These are phyloP conservation scores for Dryas octopetala DNA, from an alignment of 306 rosid genomes.

Conservation along the genomic window DNA sequence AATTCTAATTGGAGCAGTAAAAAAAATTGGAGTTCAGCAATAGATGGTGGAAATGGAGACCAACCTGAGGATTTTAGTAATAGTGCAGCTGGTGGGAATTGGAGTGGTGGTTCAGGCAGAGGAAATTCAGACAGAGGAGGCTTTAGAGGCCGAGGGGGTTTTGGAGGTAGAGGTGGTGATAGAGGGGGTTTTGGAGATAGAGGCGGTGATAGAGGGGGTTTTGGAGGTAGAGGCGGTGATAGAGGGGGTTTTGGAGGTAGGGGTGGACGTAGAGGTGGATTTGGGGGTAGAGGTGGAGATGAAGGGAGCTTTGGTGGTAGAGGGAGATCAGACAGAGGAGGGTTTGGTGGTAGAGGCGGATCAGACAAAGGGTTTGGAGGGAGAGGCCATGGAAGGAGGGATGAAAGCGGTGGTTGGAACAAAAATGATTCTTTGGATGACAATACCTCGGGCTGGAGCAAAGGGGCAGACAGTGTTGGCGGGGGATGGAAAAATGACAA, in stretches of 20 bases:
- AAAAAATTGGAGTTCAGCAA: conserved; percentile 35
- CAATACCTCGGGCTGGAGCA: conserved; percentile 50
- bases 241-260: conserved; percentile 40
- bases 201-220: conserved; percentile 34
- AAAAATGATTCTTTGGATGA: conserved; percentile 30
- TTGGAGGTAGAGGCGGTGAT: conserved; percentile 34
- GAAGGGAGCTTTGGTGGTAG: conserved; percentile 49
- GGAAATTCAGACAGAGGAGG: conserved; percentile 9
- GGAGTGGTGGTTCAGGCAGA: conserved; percentile 29
- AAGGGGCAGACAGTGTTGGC: conserved; percentile 26
- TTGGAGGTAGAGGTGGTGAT: conserved; percentile 35
- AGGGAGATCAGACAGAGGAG: conserved; percentile 52
- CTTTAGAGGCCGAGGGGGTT: conserved; percentile 24
- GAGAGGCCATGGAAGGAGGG: conserved; percentile 75
- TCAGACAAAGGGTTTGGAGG: conserved; percentile 54
- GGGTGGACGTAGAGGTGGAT: conserved; percentile 62
- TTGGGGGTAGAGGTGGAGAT: conserved; percentile 51
- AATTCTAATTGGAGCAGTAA: conserved; percentile 29
- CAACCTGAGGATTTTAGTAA: conserved; percentile 26
- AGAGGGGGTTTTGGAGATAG: conserved; percentile 4
- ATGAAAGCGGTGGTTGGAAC: conserved; percentile 55
- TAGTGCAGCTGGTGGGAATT: conserved; percentile 28
- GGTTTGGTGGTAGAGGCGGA: conserved; percentile 47
- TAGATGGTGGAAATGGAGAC: conserved; percentile 26
- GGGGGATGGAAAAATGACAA: conserved; percentile 42